A percentile compares a stretch with the other conserved stretches of the same genome.
Evolutionary conservation across 2,329 filamentous ascomycete genomes (phyloP).

Genomic region (Diaporthe citri): DNA sequence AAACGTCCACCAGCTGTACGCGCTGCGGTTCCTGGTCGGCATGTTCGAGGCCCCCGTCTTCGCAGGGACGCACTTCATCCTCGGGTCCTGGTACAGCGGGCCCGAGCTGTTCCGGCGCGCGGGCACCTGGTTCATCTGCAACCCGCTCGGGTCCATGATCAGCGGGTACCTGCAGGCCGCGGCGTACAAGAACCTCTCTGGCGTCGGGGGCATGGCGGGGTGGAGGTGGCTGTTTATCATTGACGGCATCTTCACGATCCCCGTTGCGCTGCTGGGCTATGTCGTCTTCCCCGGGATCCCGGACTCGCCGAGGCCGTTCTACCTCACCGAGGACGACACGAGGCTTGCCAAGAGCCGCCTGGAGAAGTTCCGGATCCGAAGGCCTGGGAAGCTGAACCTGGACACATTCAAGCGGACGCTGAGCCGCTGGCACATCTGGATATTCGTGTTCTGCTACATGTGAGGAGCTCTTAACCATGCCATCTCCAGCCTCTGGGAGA

Average conservation of each 20-base stretch:
- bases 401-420: constrained; percentile 60
- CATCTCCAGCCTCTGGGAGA: not conserved
- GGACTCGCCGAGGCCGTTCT: constrained; percentile 54
- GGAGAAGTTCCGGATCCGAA: constrained; percentile 47
- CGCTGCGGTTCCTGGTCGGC: constrained; percentile 48
- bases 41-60: constrained; percentile 51
- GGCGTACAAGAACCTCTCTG: constrained; percentile 65
- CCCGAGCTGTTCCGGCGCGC: constrained; percentile 49
- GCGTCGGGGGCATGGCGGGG: constrained; percentile 61
- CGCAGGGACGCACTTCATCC: constrained; percentile 50
- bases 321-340: constrained; percentile 52
- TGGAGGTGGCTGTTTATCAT: constrained; percentile 71
- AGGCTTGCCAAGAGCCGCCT: constrained; percentile 52
- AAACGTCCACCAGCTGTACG: constrained; percentile 49
- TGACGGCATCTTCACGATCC: constrained; percentile 69
- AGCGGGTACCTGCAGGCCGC: constrained; percentile 62
- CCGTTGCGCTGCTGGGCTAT: constrained; percentile 64
- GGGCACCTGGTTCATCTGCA: constrained; percentile 48
- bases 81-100: constrained; percentile 47
- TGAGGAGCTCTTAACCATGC: constrained; percentile 46
- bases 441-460: constrained; percentile 63
- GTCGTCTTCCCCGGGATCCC: constrained; percentile 58
- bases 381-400: constrained; percentile 55
- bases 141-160: constrained; percentile 48
- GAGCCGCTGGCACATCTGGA: constrained; percentile 63